Conservation (phyloP, 257 asterid genomes). For the Gardenia jasminoides region DNA sequence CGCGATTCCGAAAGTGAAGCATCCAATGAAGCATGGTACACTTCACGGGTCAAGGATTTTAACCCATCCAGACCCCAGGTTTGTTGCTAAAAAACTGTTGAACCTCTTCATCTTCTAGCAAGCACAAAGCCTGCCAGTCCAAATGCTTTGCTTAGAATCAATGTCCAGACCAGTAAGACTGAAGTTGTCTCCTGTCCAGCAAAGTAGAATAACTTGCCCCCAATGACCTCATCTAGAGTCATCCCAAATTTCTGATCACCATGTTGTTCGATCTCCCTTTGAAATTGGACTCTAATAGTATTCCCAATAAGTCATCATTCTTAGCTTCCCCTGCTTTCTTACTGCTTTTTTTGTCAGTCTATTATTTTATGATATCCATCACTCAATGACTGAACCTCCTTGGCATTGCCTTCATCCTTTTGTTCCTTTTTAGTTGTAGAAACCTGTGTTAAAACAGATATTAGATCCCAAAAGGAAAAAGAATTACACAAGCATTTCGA, state of each 20-base stretch:
- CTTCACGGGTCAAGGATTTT: slow-evolving; percentile 20
- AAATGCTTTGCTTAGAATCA: slow-evolving; percentile 23
- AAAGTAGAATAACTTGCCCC: slow-evolving; percentile 32
- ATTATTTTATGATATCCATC: slow-evolving; percentile 32
- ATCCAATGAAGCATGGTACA: too few species aligned
- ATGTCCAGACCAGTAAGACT: slow-evolving; percentile 25
- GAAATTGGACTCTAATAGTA: slow-evolving; percentile 24
- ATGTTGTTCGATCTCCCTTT: slow-evolving; percentile 24
- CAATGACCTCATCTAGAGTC: slow-evolving; percentile 26
- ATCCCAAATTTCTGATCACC: slow-evolving; percentile 25
- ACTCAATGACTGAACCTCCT: slow-evolving; percentile 37
- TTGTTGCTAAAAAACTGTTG: slow-evolving; percentile 1
- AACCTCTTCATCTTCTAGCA: slow-evolving; percentile 27
- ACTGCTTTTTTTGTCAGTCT: slow-evolving; percentile 39
- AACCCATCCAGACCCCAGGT: slow-evolving; percentile 14
- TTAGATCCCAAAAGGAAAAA: neutral
- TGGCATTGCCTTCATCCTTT: slow-evolving; percentile 37
- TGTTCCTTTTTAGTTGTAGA: slow-evolving; percentile 42
- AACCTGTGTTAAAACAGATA: slow-evolving; percentile 20
- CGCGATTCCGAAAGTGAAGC: too few species aligned
- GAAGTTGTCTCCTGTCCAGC: slow-evolving; percentile 32
- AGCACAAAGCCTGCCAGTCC: slow-evolving; percentile 29
- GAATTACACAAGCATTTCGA: neutral
- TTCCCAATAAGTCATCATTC: slow-evolving; percentile 26
- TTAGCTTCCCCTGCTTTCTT: slow-evolving; percentile 38